These are phyloP conservation scores for Rhododendron henanense DNA, from an alignment of 148 eudicot species.

Conservation along the genomic window DNA sequence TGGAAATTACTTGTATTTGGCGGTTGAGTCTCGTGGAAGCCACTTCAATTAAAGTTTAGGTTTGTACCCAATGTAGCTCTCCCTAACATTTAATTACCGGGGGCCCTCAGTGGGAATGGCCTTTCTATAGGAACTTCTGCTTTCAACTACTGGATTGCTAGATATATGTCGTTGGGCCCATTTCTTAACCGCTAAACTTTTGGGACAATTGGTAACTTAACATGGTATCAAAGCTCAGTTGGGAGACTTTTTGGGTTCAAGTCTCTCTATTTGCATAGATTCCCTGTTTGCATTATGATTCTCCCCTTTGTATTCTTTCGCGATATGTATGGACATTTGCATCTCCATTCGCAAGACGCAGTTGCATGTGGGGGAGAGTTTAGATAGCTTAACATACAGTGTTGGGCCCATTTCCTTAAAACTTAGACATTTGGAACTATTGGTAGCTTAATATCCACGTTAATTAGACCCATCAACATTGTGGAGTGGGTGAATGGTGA, in stretches of 20 bases:
- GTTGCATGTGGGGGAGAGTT: background rate
- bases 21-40: background rate
- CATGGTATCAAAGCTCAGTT: background rate
- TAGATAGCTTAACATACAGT: background rate
- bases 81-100: no score
- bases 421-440: background rate
- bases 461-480: background rate
- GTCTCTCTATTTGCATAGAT: background rate
- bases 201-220: background rate
- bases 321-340: background rate
- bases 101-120: background rate
- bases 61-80: background rate
- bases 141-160: background rate
- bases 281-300: background rate
- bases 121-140: background rate
- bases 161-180: background rate
- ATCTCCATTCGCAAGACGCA: background rate
- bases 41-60: background rate
- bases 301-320: background rate
- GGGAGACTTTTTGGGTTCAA: background rate
- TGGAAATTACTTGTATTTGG: background rate
- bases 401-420: background rate
- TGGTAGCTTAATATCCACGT: background rate
- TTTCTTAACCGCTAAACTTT: background rate
- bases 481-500: background rate